phyloP scores from a whole-genome alignment of 768 basidiomycete species.

The Tulasnella sp. region DNA sequence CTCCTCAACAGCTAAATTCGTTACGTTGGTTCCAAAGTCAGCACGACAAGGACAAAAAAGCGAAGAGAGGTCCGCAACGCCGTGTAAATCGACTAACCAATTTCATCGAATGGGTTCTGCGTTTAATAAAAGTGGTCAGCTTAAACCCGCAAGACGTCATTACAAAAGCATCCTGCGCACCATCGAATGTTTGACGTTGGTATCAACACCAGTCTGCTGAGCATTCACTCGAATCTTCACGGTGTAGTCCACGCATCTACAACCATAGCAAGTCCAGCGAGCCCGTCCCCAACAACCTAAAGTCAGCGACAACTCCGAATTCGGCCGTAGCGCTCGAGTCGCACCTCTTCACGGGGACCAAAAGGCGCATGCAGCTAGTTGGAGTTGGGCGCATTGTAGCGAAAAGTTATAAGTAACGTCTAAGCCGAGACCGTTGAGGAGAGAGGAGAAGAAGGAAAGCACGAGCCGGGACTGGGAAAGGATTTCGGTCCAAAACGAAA shows the following conservation, averaged over 20 bases:
- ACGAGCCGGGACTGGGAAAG: background rate
- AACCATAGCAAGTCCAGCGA: background rate
- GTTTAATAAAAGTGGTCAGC: background rate
- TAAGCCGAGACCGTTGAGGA: background rate
- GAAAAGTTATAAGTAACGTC: background rate
- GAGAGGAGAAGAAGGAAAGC: background rate
- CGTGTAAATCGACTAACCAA: constrained; percentile 52
- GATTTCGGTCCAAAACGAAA: constrained; percentile 1
- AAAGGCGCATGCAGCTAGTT: constrained; percentile 71
- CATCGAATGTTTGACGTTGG: constrained; percentile 99
- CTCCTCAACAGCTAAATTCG: constrained; percentile 80
- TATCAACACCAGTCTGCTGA: constrained; percentile 91
- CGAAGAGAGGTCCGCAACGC: background rate
- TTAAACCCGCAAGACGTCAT: background rate
- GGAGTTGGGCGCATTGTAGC: constrained; percentile 67
- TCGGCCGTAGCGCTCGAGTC: background rate
- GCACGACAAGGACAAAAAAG: background rate
- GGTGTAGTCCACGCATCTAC: constrained; percentile 92
- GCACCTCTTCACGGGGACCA: constrained; percentile 93
- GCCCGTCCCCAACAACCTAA: background rate
- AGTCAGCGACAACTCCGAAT: background rate
- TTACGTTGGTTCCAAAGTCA: background rate
- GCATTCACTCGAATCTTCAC: constrained; percentile 98
- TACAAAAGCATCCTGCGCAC: constrained; percentile 72
- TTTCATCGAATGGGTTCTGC: constrained; percentile 98